These are phyloP conservation scores for Sclerospora graminicola DNA, from an alignment of 352 stramenopile species.

Conservation along the genomic window DNA sequence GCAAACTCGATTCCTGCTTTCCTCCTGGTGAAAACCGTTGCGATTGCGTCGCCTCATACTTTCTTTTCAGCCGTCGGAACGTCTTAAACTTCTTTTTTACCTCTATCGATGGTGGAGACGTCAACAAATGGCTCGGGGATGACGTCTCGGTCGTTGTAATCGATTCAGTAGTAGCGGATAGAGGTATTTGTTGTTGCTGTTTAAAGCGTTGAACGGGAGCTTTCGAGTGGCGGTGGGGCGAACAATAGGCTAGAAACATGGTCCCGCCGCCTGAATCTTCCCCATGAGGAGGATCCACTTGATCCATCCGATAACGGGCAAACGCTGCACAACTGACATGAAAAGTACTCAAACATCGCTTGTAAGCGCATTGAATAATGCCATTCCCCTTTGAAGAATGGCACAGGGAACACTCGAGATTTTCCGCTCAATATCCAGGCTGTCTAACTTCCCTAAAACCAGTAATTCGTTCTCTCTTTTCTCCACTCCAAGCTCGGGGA, in stretches of 20 bases:
- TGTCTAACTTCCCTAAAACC: constrained; percentile 33
- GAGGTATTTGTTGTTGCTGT: constrained; percentile 3
- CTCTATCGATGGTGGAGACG: constrained; percentile 29
- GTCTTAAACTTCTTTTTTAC: constrained; percentile 51
- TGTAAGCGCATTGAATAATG: constrained; percentile 72
- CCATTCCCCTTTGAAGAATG: constrained; percentile 43
- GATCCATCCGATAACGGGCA: constrained; percentile 49
- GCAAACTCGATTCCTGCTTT: constrained; percentile 17
- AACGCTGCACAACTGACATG: constrained; percentile 68
- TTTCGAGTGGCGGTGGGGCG: constrained; percentile 37
- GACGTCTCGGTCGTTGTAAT: constrained; percentile 8
- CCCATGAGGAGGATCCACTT: constrained; percentile 30
- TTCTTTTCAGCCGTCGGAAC: constrained; percentile 60
- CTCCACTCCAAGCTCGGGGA: constrained; percentile 55
- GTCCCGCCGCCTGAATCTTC: constrained; percentile 27
- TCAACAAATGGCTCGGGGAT: constrained; percentile 47
- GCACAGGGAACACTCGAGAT: constrained; percentile 63
- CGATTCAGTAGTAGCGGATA: constrained; percentile 3
- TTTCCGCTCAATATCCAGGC: constrained; percentile 47
- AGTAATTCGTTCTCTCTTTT: constrained; percentile 25
- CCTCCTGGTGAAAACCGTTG: constrained; percentile 11
- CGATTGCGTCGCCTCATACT: constrained; percentile 48
- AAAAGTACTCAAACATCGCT: constrained; percentile 61
- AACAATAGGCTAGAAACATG: constrained; percentile 63
- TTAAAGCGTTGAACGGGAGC: constrained; percentile 2